A percentile compares a stretch with the other conserved stretches of the same genome.
phyloP scores from a whole-genome alignment of 2,329 filamentous ascomycete genomes.

The Fusarium proliferatum region DNA sequence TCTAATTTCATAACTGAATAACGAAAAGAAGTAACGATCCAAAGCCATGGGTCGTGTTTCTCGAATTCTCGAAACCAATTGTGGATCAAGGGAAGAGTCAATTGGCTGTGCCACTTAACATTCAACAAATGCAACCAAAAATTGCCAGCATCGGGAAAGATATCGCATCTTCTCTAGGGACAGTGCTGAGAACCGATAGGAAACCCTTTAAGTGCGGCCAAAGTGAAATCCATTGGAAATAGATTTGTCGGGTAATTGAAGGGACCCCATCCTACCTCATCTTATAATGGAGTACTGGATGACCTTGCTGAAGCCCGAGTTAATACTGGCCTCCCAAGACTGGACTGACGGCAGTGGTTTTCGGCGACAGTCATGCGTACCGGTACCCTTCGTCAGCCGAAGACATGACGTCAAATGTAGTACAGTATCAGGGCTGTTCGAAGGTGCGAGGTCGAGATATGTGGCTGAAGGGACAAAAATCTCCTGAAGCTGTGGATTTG shows the following conservation, averaged over 20 bases:
- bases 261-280: neutral
- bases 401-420: neutral
- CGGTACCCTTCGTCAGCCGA: neutral
- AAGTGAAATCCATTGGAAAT: neutral
- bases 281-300: neutral
- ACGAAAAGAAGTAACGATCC: neutral
- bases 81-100: neutral
- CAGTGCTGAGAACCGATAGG: neutral
- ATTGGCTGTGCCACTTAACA: neutral
- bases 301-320: neutral
- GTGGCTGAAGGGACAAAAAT: neutral
- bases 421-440: neutral
- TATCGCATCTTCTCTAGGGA: neutral
- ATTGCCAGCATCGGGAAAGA: neutral
- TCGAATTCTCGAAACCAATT: slow-evolving; percentile 17
- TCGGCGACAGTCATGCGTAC: neutral
- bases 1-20: neutral
- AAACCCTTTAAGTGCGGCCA: neutral
- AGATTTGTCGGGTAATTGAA: neutral
- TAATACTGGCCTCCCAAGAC: neutral
- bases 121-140: neutral
- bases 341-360: neutral
- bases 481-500: slow-evolving; percentile 1
- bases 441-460: neutral
- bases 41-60: slow-evolving; percentile 1